These are phyloP conservation scores for Schwanniomyces pseudopolymorphus DNA, from an alignment of 805 yeast species.

Conservation along the genomic window DNA sequence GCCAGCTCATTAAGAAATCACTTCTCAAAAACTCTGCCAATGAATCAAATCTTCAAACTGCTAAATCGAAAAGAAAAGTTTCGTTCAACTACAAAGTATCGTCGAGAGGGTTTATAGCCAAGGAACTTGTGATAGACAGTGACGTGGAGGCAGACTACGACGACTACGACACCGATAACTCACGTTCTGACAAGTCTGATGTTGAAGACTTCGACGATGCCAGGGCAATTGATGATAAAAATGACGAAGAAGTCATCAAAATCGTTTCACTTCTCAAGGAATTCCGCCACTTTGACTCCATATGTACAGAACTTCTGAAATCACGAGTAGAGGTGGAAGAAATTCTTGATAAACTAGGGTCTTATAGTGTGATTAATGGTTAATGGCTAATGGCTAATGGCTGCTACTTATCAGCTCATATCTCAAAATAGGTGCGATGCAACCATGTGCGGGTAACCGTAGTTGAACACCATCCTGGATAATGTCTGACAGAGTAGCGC, in stretches of 20 bases:
- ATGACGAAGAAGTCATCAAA: conserved; percentile 28
- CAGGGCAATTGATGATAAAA: conserved; percentile 5
- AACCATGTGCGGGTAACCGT: conserved; percentile 6
- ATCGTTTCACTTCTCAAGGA: conserved; percentile 49
- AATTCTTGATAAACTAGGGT: conserved; percentile 38
- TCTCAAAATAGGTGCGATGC: not conserved
- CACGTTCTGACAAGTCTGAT: conserved; percentile 1
- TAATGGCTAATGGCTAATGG: conserved; percentile 6
- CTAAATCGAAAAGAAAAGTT: conserved; percentile 25
- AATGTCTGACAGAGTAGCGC: conserved; percentile 2
- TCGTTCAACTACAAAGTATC: conserved; percentile 31
- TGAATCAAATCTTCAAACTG: conserved; percentile 18
- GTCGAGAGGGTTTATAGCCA: conserved; percentile 4
- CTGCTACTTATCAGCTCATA: not conserved
- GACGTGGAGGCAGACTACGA: conserved; percentile 10
- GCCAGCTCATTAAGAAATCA: conserved; percentile 6
- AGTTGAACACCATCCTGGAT: not conserved
- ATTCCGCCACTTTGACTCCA: conserved; percentile 58
- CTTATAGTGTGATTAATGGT: conserved; percentile 34
- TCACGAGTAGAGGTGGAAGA: conserved; percentile 56
- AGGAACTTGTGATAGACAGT: conserved; percentile 9
- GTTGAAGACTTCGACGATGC: conserved; percentile 6
- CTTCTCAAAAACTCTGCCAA: conserved; percentile 20
- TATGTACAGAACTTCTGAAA: conserved; percentile 67
- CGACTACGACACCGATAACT: conserved; percentile 9